Conservation (phyloP, 140 eudicot genomes). For the Cichorium intybus region DNA sequence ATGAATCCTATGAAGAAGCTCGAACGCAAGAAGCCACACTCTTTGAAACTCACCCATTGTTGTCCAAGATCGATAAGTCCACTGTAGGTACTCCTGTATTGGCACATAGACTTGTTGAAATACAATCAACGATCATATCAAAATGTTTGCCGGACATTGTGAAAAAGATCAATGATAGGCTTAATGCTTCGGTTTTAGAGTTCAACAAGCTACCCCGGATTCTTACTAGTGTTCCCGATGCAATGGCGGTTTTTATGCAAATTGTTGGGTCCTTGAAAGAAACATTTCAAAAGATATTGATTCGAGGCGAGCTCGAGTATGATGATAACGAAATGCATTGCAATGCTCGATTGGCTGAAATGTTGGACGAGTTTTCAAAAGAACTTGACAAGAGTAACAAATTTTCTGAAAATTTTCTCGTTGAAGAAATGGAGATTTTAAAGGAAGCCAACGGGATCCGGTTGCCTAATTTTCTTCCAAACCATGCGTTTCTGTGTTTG, state of each 20-base stretch:
- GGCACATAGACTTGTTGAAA: neutral
- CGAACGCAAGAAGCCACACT: neutral
- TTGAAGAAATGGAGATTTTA: neutral
- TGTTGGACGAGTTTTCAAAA: neutral
- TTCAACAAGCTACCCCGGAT: neutral
- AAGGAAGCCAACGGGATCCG: neutral
- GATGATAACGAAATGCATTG: neutral
- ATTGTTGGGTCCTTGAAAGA: neutral
- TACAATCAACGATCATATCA: neutral
- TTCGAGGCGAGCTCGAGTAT: neutral
- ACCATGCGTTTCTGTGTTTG: neutral
- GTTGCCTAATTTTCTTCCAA: slow-evolving; percentile 4
- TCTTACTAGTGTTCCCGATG: neutral
- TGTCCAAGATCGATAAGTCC: neutral
- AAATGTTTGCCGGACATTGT: neutral
- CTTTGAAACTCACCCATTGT: neutral
- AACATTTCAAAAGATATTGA: neutral
- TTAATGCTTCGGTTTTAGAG: neutral
- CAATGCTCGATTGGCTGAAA: neutral
- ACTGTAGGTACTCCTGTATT: slow-evolving; percentile 3
- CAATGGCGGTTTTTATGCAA: neutral
- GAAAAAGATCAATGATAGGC: neutral
- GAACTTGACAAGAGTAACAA: neutral
- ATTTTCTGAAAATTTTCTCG: neutral
- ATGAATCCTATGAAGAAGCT: neutral